Evolutionary conservation across 139 green algal species (phyloP).

Genomic region (Chlorella sp.): DNA sequence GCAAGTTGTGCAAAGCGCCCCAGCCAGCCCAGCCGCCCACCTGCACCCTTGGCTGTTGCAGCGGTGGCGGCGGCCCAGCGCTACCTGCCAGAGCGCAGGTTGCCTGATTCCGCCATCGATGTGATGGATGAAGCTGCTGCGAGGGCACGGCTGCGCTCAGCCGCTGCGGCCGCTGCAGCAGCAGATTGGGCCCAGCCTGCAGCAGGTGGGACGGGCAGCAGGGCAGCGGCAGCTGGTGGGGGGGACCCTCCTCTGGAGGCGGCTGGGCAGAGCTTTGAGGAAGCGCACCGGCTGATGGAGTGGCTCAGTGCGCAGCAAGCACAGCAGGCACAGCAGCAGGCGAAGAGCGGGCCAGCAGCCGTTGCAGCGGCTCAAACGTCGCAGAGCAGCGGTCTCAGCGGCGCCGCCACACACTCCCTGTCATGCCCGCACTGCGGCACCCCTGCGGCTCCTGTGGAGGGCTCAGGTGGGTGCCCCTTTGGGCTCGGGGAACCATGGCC

Average conservation of each 20-base stretch:
- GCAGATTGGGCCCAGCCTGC: neutral
- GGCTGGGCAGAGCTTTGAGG: neutral
- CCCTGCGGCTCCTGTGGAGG: neutral
- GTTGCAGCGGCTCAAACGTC: neutral
- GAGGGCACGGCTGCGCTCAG: constrained; percentile 6
- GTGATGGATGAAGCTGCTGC: constrained; percentile 86
- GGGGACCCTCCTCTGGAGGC: neutral
- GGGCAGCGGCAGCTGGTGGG: neutral
- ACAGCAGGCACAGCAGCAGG: neutral
- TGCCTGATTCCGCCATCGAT: constrained; percentile 87
- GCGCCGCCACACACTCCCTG: neutral
- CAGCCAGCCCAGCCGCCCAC: too few relatives aligned
- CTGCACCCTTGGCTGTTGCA: neutral
- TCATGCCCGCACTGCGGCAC: constrained; percentile 57
- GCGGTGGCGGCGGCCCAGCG: constrained; percentile 70
- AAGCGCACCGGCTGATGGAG: constrained; percentile 8
- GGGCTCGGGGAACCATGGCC: too few relatives aligned
- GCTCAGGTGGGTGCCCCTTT: neutral
- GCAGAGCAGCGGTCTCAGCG: neutral
- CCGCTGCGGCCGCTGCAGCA: neutral
- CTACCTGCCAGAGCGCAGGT: constrained; percentile 75
- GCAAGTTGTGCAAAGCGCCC: too few relatives aligned
- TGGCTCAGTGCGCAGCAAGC: constrained; percentile 14
- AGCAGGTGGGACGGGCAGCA: neutral
- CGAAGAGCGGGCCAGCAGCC: neutral